Evolutionary conservation across 73 alveolate species (phyloP), one percentile per base, ranked within the genome.

Genomic region (Paramecium pentaurelia): DNA sequence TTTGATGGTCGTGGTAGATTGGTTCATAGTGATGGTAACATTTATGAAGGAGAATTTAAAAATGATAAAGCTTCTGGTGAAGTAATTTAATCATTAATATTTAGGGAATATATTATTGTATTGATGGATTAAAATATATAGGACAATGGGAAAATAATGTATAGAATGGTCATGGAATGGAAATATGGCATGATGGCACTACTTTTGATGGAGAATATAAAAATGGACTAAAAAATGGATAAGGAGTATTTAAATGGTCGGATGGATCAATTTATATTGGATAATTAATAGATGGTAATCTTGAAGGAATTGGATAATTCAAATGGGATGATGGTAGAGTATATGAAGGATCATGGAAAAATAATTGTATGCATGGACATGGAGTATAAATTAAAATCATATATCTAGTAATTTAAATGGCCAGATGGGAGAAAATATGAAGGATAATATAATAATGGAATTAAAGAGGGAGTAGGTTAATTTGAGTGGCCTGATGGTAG

Each of bases 401-500:
- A 60, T 14, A 49, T 49, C 8, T 49, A 49, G 60, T 12, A 49
- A 49, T 77, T 77, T 42, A 77, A 38, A 38, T 92, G 98, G 97
- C 90, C 77, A 14, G 96, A 95, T 64, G 94, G 94, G 27, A 95
- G 95, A 92, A 84, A 87, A 49, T 94, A 95, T 93, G 95, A 92
- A 37, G 97, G 98, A n/a, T 71, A 95, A 34, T 95, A 95, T 84
- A 68, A 75, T 27, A 94, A 95, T 94, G 95, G 92, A 77, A 80
- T 47, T 68, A 94, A 94, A 45, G 94, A 95, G 71, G 98, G 96
- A 3, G 71, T 88, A 77, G 98, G 98, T 4, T 77, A 58, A 25
- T 95, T 95, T 68, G 95, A 94, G 70, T 95, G 98, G 98, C 92
- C 94, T 37, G 98, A 95, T 95, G 98, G 98, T 68, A 95, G 92